Evolutionary conservation across 1,284 basidiomycete species (phyloP).

Genomic region (Tetrapyrgos nigripes): DNA sequence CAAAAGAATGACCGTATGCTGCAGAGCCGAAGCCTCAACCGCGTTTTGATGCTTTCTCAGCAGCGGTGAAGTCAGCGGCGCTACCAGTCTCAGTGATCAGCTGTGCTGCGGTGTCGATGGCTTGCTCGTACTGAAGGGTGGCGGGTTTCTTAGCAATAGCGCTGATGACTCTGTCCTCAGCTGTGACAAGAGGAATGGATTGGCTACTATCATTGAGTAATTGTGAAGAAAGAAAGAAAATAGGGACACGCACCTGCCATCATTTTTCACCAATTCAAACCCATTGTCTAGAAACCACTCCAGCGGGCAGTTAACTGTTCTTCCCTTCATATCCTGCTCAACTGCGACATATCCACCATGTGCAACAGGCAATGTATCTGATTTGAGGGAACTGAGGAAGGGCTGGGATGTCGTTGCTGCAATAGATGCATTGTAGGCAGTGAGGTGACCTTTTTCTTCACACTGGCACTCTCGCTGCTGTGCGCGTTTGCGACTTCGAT

Average conservation of each 20-base stretch:
- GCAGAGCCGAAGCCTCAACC: not conserved
- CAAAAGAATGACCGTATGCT: conserved; percentile 1
- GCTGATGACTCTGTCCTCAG: not conserved
- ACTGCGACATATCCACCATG: no score
- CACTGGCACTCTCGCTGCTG: no score
- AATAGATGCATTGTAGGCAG: no score
- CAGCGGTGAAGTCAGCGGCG: not conserved
- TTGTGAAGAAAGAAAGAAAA: not conserved
- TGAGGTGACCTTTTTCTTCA: no score
- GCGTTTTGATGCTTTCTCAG: not conserved
- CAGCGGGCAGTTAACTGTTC: no score
- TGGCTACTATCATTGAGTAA: not conserved
- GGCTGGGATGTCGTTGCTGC: no score
- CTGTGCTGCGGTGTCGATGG: not conserved
- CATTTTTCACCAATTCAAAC: not conserved
- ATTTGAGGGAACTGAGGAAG: no score
- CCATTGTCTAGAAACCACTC: no score
- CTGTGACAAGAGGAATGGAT: not conserved
- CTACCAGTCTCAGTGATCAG: not conserved
- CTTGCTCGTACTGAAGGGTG: not conserved
- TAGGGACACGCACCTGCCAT: not conserved
- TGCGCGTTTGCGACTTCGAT: no score
- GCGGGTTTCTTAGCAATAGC: not conserved
- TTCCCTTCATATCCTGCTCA: no score
- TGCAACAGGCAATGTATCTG: no score